Conservation (phyloP, 306 rosid genomes). For the Mimosa pudica region DNA sequence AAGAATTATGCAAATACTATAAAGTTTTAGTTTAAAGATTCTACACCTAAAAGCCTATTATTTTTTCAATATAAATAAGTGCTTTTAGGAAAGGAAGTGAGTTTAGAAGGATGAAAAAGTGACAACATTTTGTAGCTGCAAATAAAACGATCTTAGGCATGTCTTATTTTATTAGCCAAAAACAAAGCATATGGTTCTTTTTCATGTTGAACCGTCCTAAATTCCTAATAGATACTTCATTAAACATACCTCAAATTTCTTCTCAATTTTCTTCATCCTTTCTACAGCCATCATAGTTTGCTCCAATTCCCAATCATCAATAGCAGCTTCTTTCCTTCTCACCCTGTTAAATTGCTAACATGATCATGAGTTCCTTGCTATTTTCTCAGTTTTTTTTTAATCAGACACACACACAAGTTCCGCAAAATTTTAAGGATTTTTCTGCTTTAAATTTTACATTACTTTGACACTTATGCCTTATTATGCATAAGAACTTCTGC, state of each 20-base stretch:
- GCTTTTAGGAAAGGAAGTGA: neutral
- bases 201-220: neutral
- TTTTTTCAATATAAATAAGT: neutral
- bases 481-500: neutral
- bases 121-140: neutral
- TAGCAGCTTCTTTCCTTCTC: constrained; percentile 57
- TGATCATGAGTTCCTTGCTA: neutral
- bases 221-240: neutral
- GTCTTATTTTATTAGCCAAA: neutral
- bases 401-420: neutral
- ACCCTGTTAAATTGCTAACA: constrained; percentile 39
- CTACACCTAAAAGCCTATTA: neutral
- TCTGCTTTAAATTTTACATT: neutral
- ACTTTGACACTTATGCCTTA: neutral
- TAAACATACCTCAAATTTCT: neutral
- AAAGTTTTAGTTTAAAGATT: neutral
- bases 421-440: neutral
- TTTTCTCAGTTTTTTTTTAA: neutral
- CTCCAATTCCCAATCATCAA: constrained; percentile 60
- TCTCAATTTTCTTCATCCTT: constrained; percentile 57
- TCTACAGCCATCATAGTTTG: constrained; percentile 56
- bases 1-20: neutral
- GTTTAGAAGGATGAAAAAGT: neutral
- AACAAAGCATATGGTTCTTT: neutral
- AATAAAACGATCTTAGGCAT: neutral